Evolutionary conservation across 441 rosid species (phyloP), one percentile per base, ranked within the genome.

Genomic region (Oxalis stricta): DNA sequence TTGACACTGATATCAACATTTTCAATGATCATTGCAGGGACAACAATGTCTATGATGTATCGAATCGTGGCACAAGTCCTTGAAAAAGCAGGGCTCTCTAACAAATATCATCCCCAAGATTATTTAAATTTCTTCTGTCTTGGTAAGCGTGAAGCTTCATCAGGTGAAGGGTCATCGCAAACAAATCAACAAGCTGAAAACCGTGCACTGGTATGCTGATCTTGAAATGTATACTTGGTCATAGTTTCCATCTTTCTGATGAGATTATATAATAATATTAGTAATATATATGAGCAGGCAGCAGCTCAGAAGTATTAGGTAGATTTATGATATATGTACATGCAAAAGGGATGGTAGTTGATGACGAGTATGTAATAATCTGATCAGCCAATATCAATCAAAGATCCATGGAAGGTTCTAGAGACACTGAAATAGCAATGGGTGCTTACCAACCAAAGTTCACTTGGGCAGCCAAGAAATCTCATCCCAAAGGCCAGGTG

Each of bases 21-120:
- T n/a, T n/a, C n/a, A n/a, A n/a, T 7, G 48, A 43, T 65, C 36
- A 46, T 28, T 29, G 4, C 60, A 86, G 94, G 69, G 75, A 18
- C 88, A 86, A 86, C 94, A 18, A 80, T 82, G 78, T 32, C 56
- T 11, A 79, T 77, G 91, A 86, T 79, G 96, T 86, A 86, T 63
- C 63, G 44, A 32, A 70, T 79, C 29, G 55, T 82, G 12, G 81
- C 77, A 16, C 56, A 64, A 28, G 87, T 72, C 31, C 72, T 82
- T 0, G 56, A 63, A 24, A 69, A 63, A 13, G 62, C 65, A 0
- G 87, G 83, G 26, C 72, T 75, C 14, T 59, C 71, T 2, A 60
- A 46, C 13, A 40, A 33, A 26, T 59, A 54, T 46, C 76, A 71
- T 44, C 94, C 83, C 5, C 77, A 56, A 38, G 82, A 82, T 49